These are phyloP conservation scores for Boletellus deceptivus DNA, from an alignment of 1,284 basidiomycete species.

Conservation along the genomic window DNA sequence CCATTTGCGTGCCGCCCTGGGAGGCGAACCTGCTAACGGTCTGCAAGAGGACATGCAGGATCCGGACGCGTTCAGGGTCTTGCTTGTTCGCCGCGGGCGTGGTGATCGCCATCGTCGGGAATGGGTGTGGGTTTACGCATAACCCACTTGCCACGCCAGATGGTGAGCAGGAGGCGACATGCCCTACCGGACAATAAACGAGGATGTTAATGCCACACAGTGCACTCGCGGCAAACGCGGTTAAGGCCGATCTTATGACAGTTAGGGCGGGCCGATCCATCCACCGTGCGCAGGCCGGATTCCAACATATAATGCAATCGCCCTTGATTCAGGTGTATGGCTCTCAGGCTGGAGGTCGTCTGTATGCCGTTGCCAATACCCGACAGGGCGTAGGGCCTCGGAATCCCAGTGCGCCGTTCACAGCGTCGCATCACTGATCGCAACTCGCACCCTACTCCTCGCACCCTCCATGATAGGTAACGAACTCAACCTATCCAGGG, in stretches of 20 bases:
- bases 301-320: conserved; percentile 65
- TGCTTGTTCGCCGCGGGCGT: conserved; percentile 76
- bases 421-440: no score
- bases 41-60: conserved; percentile 70
- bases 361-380: neutral
- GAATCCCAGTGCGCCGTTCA: no score
- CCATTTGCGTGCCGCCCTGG: conserved; percentile 65
- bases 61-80: conserved; percentile 59
- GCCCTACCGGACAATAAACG: no score
- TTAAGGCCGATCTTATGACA: conserved; percentile 40
- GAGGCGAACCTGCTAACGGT: conserved; percentile 67
- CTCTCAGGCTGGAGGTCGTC: neutral
- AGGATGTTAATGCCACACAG: neutral
- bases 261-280: conserved; percentile 44
- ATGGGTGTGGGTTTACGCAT: neutral
- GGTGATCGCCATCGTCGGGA: conserved; percentile 62
- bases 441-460: no score
- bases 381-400: conserved; percentile 5
- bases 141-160: neutral
- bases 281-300: conserved; percentile 68
- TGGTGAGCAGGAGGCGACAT: no score
- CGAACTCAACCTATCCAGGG: no score
- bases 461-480: no score
- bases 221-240: conserved; percentile 24
- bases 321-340: neutral